Evolutionary conservation across 768 basidiomycete genomes (phyloP), one percentile per base, ranked within the genome.

Genomic region (Naganishia randhawae): DNA sequence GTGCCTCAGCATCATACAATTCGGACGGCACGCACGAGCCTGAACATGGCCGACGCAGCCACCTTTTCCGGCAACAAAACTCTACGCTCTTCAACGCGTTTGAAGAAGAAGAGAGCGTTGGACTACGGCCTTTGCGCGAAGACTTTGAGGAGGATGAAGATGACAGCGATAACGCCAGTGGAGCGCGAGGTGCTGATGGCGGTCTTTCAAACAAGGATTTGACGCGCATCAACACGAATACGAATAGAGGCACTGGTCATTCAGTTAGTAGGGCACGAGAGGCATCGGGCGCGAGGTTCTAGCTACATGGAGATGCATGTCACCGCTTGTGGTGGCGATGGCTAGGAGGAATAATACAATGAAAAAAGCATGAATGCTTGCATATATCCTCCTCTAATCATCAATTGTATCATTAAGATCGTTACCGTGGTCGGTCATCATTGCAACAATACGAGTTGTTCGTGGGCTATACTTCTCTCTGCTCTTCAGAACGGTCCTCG

Each of bases 81-180:
- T 80, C 83, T 8, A 86, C 87, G 17, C 81, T 94, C 29, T 93
- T 92, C 80, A 86, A 84, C 76, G 84, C 90, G 14, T 92, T 89
- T 73, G 80, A 80, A 51, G 90, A 88, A 65, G 82, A 84, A 57
- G 82, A 84, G 55, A 78, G 78, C 65, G 82, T 89, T 50, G 86
- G 87, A 14, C 74, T 94, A 53, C 83, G 85, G 14, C 83, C 83
- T 69, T 80, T 94, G 63, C 81, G 83, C 42, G 91, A 92, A 29
- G 57, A 61, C 22, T 61, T 61, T 61, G 57, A 39, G 41, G 57
- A 61, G 81, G 84, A 83, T 48, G 88, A 86, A 55, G 87, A 87
- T 55, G 86, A 86, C 53, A 83, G 78, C 11, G 80, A 80, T 19
- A 82, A 83, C 64, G 84, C 84, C 39, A 83, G 63, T 27, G 37